Conservation (phyloP, 192 early-diverging fungal species). For the Pilaira anomala region DNA sequence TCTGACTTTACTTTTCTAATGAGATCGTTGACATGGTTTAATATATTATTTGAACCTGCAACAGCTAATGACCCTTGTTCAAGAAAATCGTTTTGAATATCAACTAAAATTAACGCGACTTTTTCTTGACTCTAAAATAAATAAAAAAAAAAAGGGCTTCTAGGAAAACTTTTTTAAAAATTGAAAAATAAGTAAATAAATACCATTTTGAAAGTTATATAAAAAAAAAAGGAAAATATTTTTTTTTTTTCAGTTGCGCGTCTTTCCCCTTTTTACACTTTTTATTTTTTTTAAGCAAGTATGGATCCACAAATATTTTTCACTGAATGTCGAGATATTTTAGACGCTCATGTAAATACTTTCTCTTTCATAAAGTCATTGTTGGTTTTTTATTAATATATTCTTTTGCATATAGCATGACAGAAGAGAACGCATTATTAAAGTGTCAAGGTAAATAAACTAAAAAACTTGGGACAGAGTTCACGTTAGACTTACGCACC, state of each 20-base stretch:
- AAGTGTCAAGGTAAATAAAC: constrained; percentile 13
- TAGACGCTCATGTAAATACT: constrained; percentile 8
- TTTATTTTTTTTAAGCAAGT: background rate
- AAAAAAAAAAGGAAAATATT: constrained; percentile 3
- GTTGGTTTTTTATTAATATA: too few species aligned
- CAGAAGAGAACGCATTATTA: constrained; percentile 11
- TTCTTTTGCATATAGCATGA: constrained; percentile 9
- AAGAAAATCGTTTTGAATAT: constrained; percentile 35
- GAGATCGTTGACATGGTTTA: constrained; percentile 19
- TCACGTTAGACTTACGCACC: background rate
- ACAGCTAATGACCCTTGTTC: constrained; percentile 29
- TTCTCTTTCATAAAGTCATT: too few species aligned
- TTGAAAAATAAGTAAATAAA: background rate
- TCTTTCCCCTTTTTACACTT: background rate
- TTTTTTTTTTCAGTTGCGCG: background rate
- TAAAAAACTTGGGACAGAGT: background rate
- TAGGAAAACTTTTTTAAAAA: background rate
- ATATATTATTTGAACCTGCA: constrained; percentile 7
- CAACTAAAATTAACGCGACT: constrained; percentile 28
- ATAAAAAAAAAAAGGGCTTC: background rate
- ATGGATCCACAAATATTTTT: constrained; percentile 7
- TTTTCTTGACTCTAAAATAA: background rate
- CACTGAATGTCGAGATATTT: background rate
- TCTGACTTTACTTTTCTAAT: constrained; percentile 6
- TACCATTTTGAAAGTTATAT: background rate